Conservation (phyloP, 2,329 filamentous ascomycete species). For the Phyllosticta ampelicida region DNA sequence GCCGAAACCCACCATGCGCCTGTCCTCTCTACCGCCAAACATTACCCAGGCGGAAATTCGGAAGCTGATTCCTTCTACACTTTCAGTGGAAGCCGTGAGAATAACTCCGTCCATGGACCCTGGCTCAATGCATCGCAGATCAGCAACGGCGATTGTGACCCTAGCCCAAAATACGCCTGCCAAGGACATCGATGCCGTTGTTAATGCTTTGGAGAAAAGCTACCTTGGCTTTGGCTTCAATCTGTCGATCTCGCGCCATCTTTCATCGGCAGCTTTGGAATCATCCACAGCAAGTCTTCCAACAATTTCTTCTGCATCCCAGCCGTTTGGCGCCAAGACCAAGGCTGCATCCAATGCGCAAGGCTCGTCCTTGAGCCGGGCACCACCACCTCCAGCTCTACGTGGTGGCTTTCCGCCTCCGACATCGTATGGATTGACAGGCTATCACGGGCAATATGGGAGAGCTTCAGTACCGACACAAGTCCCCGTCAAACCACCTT, state of each 20-base stretch:
- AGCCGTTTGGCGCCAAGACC: slow-evolving; percentile 68
- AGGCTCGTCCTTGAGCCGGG: slow-evolving; percentile 35
- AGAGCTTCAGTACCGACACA: slow-evolving; percentile 41
- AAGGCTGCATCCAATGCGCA: slow-evolving; percentile 35
- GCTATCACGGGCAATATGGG: slow-evolving; percentile 23
- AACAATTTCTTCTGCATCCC: slow-evolving; percentile 39
- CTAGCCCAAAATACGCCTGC: slow-evolving; percentile 70
- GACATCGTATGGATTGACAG: slow-evolving; percentile 12
- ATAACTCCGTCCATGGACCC: slow-evolving; percentile 49
- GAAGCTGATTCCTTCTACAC: slow-evolving; percentile 38
- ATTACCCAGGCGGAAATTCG: slow-evolving; percentile 42
- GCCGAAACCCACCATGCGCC: slow-evolving; percentile 44
- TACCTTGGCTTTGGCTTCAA: slow-evolving; percentile 82
- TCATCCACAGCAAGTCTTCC: slow-evolving; percentile 39
- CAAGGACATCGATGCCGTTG: slow-evolving; percentile 70
- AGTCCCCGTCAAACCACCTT: slow-evolving; percentile 56
- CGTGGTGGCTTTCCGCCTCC: slow-evolving; percentile 16
- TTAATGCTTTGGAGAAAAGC: slow-evolving; percentile 67
- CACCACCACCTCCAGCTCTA: slow-evolving; percentile 60
- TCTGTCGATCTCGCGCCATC: slow-evolving; percentile 66
- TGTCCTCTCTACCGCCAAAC: slow-evolving; percentile 43
- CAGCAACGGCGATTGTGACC: slow-evolving; percentile 67
- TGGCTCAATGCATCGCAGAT: slow-evolving; percentile 52
- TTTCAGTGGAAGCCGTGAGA: slow-evolving; percentile 63
- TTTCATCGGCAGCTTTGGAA: slow-evolving; percentile 63